phyloP scores from a whole-genome alignment of 176 grass and related monocot genomes.

The Eremochloa ophiuroides region DNA sequence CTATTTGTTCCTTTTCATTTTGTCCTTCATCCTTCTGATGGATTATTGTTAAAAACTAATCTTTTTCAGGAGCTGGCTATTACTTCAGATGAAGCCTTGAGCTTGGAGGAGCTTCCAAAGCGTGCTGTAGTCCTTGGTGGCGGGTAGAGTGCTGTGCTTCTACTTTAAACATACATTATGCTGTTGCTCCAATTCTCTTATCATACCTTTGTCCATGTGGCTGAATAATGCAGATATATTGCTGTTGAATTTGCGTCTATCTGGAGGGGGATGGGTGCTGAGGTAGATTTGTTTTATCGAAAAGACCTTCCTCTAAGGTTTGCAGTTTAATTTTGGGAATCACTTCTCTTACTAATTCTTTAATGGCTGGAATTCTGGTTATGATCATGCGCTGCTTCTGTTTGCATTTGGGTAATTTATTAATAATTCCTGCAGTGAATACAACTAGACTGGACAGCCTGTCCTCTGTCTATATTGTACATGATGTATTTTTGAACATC shows the following conservation, averaged over 20 bases:
- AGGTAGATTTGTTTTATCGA: constrained; percentile 87
- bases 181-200: background rate
- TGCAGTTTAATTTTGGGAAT: background rate
- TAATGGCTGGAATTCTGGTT: background rate
- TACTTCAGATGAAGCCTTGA: constrained; percentile 97
- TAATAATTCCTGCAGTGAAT: background rate
- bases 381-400: background rate
- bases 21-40: background rate
- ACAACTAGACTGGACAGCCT: background rate
- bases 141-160: constrained; percentile 42
- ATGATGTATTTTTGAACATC: background rate
- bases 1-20: background rate
- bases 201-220: constrained; percentile 9
- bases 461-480: background rate
- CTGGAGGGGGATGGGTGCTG: constrained; percentile 85
- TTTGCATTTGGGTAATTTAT: background rate
- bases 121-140: constrained; percentile 82
- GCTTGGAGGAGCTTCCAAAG: constrained; percentile 91
- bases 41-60: background rate
- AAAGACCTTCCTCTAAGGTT: constrained; percentile 92
- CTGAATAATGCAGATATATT: constrained; percentile 62
- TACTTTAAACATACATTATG: background rate
- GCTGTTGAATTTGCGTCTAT: constrained; percentile 99
- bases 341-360: background rate
- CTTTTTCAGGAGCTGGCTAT: constrained; percentile 77